Conservation (phyloP, 2,329 filamentous ascomycete species). For the Lasiodiplodia citricola region DNA sequence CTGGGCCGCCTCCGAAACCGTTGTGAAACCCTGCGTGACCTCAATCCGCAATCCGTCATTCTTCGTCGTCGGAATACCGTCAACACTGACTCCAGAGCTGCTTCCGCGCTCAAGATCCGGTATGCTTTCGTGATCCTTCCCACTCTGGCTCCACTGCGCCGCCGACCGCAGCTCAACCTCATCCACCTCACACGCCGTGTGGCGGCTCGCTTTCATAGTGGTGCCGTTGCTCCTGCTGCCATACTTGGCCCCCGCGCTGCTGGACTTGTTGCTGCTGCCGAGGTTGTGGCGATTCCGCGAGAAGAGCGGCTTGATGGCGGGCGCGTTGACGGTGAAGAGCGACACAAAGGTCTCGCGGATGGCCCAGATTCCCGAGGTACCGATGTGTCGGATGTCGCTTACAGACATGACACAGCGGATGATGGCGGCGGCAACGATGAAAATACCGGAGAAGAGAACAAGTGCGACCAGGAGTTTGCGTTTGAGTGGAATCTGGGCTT, state of each 20-base stretch:
- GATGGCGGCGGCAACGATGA: conserved; percentile 50
- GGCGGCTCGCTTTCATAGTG: neutral
- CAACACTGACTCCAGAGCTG: neutral
- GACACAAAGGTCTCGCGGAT: conserved; percentile 54
- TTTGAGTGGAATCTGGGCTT: conserved; percentile 45
- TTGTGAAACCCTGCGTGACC: neutral
- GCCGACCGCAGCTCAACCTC: conserved; percentile 2
- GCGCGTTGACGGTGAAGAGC: conserved; percentile 50
- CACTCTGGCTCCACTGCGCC: neutral
- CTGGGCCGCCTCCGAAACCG: neutral
- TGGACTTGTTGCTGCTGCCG: neutral
- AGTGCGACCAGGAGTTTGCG: conserved; percentile 48
- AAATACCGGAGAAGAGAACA: conserved; percentile 52
- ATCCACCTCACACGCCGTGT: neutral
- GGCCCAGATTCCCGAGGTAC: conserved; percentile 48
- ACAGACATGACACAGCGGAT: conserved; percentile 50
- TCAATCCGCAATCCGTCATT: neutral
- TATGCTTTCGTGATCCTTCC: neutral
- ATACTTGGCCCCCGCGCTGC: neutral
- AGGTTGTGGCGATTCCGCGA: neutral
- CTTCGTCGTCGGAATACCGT: neutral
- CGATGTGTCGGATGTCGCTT: conserved; percentile 43
- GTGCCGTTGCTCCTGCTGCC: neutral
- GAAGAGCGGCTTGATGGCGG: conserved; percentile 50
- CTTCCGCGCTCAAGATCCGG: neutral